phyloP scores from a whole-genome alignment of 2,329 filamentous ascomycete genomes.

The Parascedosporium putredinis region DNA sequence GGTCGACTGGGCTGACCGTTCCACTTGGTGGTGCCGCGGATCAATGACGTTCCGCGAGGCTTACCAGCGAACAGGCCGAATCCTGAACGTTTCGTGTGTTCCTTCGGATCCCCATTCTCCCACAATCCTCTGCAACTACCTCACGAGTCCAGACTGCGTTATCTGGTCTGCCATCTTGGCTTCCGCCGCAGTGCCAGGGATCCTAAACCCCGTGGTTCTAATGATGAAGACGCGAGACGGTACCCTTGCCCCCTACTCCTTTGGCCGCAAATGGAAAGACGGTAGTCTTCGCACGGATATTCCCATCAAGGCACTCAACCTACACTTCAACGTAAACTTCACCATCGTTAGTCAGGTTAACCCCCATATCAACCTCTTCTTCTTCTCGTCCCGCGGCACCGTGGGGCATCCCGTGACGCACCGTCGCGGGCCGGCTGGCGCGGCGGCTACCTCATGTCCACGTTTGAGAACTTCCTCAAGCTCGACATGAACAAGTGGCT shows the following conservation, averaged over 20 bases:
- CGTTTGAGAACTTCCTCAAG: conserved; percentile 89
- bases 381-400: conserved; percentile 87
- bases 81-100: conserved; percentile 91
- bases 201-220: conserved; percentile 87
- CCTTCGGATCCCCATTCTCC: conserved; percentile 91
- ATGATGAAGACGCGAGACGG: conserved; percentile 79
- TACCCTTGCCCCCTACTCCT: conserved; percentile 76
- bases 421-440: conserved; percentile 90
- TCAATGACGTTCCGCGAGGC: conserved; percentile 93
- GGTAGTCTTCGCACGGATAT: conserved; percentile 91
- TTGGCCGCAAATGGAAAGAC: conserved; percentile 99
- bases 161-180: conserved; percentile 96
- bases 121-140: conserved; percentile 86
- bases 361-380: conserved; percentile 96
- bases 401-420: conserved; percentile 93
- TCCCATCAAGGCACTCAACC: conserved; percentile 82
- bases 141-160: conserved; percentile 91
- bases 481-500: conserved; percentile 97
- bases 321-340: conserved; percentile 98
- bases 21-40: conserved; percentile 82
- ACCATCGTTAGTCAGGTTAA: conserved; percentile 85
- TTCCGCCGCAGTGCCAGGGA: conserved; percentile 90
- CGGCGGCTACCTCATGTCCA: conserved; percentile 86
- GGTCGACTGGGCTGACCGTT: conserved; percentile 77
- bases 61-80: conserved; percentile 84